These are phyloP conservation scores for Fusarium foetens DNA, from an alignment of 2,329 filamentous ascomycete species.

Conservation along the genomic window DNA sequence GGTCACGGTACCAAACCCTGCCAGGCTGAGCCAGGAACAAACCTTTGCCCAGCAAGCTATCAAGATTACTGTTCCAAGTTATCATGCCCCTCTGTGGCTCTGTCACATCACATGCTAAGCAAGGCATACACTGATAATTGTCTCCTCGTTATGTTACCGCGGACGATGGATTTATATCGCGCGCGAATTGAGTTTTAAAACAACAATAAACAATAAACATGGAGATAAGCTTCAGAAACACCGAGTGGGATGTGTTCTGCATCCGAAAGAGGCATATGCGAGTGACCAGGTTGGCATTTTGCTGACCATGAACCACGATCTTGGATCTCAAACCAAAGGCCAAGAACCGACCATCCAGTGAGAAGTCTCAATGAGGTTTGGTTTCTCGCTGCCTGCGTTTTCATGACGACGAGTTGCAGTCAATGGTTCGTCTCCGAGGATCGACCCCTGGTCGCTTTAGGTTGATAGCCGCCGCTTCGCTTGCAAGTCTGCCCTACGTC, in stretches of 20 bases:
- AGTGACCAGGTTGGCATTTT: conserved; percentile 21
- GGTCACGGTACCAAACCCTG: neutral
- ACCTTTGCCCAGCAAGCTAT: neutral
- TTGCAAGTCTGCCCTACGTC: conserved; percentile 28
- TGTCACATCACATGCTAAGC: conserved; percentile 23
- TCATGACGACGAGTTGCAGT: conserved; percentile 41
- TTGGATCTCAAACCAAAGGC: conserved; percentile 28
- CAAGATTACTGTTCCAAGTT: neutral
- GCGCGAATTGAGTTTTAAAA: conserved; percentile 17
- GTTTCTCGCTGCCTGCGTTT: conserved; percentile 25
- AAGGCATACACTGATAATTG: conserved; percentile 4
- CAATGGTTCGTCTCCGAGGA: conserved; percentile 32
- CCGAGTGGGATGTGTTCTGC: conserved; percentile 26
- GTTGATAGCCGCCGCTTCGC: conserved; percentile 18
- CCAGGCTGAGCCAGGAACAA: neutral
- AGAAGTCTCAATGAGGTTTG: conserved; percentile 33
- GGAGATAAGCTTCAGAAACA: conserved; percentile 26
- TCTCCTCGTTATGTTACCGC: conserved; percentile 27
- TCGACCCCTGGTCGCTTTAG: conserved; percentile 32
- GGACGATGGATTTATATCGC: conserved; percentile 22
- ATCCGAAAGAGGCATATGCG: conserved; percentile 14
- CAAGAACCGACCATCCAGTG: conserved; percentile 15
- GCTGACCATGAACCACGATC: conserved; percentile 32
- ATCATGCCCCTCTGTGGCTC: conserved; percentile 17
- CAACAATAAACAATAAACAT: conserved; percentile 34